These are phyloP conservation scores for Solanum sejunctum DNA, from an alignment of 257 asterid genomes.

Conservation along the genomic window DNA sequence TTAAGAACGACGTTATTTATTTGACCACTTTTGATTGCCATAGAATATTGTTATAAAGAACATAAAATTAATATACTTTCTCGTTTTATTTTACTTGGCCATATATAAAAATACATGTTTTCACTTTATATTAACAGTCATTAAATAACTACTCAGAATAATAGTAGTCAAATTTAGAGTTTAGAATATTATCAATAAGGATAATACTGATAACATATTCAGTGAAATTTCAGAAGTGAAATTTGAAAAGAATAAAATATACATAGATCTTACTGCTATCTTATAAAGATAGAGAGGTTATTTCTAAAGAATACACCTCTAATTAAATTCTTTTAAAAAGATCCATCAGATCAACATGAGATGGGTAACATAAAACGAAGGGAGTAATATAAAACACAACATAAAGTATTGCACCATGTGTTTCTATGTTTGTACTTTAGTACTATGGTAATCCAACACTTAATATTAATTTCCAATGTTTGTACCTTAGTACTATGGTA, in stretches of 20 bases:
- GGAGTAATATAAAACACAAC: not conserved
- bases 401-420: not conserved
- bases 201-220: not conserved
- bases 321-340: not conserved
- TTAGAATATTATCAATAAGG: not conserved
- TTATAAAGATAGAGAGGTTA: too few relatives aligned
- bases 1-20: not conserved
- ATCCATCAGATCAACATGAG: not conserved
- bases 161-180: too few relatives aligned
- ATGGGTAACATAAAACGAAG: not conserved
- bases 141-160: too few relatives aligned
- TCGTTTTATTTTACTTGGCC: too few relatives aligned
- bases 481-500: not conserved
- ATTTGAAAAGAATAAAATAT: too few relatives aligned
- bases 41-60: not conserved
- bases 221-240: too few relatives aligned
- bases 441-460: not conserved
- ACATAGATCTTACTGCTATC: too few relatives aligned
- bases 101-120: too few relatives aligned
- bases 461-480: not conserved
- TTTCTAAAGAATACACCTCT: not conserved
- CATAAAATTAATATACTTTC: not conserved
- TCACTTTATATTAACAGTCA: too few relatives aligned
- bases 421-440: too few relatives aligned
- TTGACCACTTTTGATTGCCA: not conserved